These are phyloP conservation scores for Crassisporium funariophilum DNA, from an alignment of 768 basidiomycete species.

Conservation along the genomic window DNA sequence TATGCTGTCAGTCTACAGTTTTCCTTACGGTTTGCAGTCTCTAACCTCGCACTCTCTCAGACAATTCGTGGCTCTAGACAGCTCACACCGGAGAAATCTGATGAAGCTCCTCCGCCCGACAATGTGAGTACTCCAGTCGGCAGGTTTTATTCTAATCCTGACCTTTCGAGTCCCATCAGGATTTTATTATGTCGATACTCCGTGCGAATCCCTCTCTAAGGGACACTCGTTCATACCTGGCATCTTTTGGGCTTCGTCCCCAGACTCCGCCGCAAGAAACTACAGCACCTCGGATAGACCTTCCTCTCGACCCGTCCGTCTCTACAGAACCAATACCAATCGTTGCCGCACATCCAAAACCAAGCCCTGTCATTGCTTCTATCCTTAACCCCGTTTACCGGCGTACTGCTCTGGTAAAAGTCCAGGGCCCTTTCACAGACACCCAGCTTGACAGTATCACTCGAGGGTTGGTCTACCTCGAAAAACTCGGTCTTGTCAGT, in stretches of 20 bases:
- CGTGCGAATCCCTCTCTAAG: constrained; percentile 89
- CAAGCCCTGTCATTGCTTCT: constrained; percentile 64
- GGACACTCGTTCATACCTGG: constrained; percentile 89
- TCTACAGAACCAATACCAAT: constrained; percentile 37
- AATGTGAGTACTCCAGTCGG: constrained; percentile 41
- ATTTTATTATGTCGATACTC: constrained; percentile 94
- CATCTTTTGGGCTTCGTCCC: constrained; percentile 81
- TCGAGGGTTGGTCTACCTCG: constrained; percentile 91
- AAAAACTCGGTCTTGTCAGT: constrained; percentile 93
- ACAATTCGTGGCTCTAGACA: constrained; percentile 43
- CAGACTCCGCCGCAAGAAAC: constrained; percentile 32
- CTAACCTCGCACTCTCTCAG: constrained; percentile 27
- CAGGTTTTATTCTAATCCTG: constrained; percentile 8
- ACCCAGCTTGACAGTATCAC: constrained; percentile 92
- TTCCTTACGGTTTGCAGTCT: constrained; percentile 9
- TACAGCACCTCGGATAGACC: constrained; percentile 31
- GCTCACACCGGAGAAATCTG: constrained; percentile 34
- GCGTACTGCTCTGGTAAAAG: constrained; percentile 92
- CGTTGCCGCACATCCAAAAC: constrained; percentile 37
- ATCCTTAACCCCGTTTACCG: constrained; percentile 82
- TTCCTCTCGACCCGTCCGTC: constrained; percentile 23
- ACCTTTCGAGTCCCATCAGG: constrained; percentile 48
- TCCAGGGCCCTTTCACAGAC: constrained; percentile 95
- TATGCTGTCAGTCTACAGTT: constrained; percentile 50
- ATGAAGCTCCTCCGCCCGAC: constrained; percentile 46